Base-by-base conservation (phyloP, 2,329 filamentous ascomycete genomes). In the Pseudocercospora fijiensis region DNA sequence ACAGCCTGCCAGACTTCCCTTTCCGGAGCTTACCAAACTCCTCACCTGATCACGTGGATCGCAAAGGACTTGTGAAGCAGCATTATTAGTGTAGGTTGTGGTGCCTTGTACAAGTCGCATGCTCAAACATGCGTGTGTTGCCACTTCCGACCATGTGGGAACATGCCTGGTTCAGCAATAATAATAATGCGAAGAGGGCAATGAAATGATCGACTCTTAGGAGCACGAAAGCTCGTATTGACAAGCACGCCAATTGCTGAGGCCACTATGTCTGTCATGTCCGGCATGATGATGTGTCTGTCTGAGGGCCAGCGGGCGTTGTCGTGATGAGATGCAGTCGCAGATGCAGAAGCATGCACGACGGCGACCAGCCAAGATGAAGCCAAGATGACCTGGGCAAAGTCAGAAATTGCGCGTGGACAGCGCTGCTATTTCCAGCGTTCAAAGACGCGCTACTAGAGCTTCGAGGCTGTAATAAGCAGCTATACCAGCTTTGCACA, bases 11-110 rank as follows among this genome's bases (percentile, higher is more conserved):
- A 72, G 26, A 70, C 69, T 1, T 60, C 70, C 55, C 71, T 80
- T 28, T 68, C 67, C 13, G 74, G 73, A 30, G 67, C 70, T 26
- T 79, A 77, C 61, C 69, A 77, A 59, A 86, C 80, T 75, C 87
- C 87, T n/a, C 84, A 88, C 71, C 78, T 89, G 60, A 88, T 90
- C 71, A 76, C 89, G 27, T 83, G 86, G 8, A 76, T 90, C 66
- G 81, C 86, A 76, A 83, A 82, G 1, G 76, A 79, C 16, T 77
- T n/a, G n/a, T n/a, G n/a, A n/a, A n/a, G n/a, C n/a, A n/a, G n/a
- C n/a, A n/a, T n/a, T n/a, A n/a, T n/a, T n/a, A n/a, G n/a, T n/a
- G n/a, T n/a, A n/a, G n/a, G n/a, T n/a, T n/a, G n/a, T n/a, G n/a
- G n/a, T n/a, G n/a, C n/a, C n/a, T n/a, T n/a, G n/a, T n/a, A n/a